phyloP scores from a whole-genome alignment of 106 monocot species.

The Apostasia shenzhenica region DNA sequence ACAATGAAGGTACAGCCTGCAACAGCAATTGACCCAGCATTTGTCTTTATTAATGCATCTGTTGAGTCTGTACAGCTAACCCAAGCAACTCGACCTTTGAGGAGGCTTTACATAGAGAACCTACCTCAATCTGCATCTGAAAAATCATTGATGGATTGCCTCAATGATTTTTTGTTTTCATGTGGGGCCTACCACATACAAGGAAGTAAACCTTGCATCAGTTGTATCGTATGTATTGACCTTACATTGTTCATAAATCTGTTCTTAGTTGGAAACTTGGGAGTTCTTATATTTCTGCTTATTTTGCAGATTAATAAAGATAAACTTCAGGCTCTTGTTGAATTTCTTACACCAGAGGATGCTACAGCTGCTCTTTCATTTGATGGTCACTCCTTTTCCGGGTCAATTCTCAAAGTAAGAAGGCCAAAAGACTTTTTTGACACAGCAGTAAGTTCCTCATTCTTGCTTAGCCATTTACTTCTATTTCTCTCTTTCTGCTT shows the following conservation, averaged over 20 bases:
- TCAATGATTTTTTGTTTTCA: constrained; percentile 64
- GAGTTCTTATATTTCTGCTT: constrained; percentile 5
- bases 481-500: background rate
- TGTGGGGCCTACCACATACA: constrained; percentile 35
- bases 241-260: background rate
- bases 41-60: constrained; percentile 17
- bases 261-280: background rate
- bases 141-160: constrained; percentile 50
- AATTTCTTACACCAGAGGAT: constrained; percentile 98
- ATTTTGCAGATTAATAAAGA: constrained; percentile 85
- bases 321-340: constrained; percentile 85
- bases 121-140: constrained; percentile 62
- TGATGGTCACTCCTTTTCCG: constrained; percentile 57
- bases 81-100: constrained; percentile 89
- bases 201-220: constrained; percentile 78
- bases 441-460: constrained; percentile 63
- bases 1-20: constrained; percentile 14
- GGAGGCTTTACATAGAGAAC: constrained; percentile 91
- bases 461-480: background rate
- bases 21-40: constrained; percentile 17
- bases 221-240: constrained; percentile 66
- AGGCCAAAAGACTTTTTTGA: constrained; percentile 93
- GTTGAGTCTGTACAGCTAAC: constrained; percentile 80
- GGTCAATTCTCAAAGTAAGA: constrained; percentile 70
- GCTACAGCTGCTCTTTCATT: constrained; percentile 86